Evolutionary conservation across 192 early-diverging fungal species (phyloP).

Genomic region (Coemansia sp.): DNA sequence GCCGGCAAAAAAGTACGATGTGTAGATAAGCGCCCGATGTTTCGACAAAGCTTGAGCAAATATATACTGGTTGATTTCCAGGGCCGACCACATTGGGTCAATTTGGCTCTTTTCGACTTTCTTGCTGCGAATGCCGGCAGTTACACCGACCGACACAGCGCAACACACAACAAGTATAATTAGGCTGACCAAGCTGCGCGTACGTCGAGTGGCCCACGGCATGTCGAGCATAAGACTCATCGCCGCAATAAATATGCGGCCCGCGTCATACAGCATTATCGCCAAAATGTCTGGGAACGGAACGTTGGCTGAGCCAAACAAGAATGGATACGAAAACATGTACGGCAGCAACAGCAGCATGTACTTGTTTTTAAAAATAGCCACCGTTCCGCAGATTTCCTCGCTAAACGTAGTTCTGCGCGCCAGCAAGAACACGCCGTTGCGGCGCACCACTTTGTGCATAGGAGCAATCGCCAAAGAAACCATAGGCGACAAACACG

Average conservation of each 20-base stretch:
- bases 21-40: constrained; percentile 14
- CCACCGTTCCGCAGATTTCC: constrained; percentile 21
- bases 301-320: constrained; percentile 33
- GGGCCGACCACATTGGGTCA: constrained; percentile 8
- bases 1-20: constrained; percentile 38
- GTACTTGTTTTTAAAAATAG: constrained; percentile 27
- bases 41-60: constrained; percentile 14
- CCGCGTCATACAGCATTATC: constrained; percentile 37
- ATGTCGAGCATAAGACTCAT: constrained; percentile 42
- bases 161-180: constrained; percentile 11
- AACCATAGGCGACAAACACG: constrained; percentile 28
- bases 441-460: constrained; percentile 34
- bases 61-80: constrained; percentile 11
- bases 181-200: constrained; percentile 22
- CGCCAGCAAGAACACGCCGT: constrained; percentile 42
- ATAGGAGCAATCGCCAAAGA: constrained; percentile 29
- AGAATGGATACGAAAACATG: constrained; percentile 37
- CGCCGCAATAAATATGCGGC: constrained; percentile 28
- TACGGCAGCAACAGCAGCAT: constrained; percentile 26
- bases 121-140: constrained; percentile 8
- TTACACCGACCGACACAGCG: constrained; percentile 13
- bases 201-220: constrained; percentile 28
- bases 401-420: constrained; percentile 17
- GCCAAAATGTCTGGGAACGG: constrained; percentile 23
- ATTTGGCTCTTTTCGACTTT: constrained; percentile 13